Evolutionary conservation across 345 rosid genomes (phyloP), one percentile per base, ranked within the genome.

Genomic region (Brassica rapa): DNA sequence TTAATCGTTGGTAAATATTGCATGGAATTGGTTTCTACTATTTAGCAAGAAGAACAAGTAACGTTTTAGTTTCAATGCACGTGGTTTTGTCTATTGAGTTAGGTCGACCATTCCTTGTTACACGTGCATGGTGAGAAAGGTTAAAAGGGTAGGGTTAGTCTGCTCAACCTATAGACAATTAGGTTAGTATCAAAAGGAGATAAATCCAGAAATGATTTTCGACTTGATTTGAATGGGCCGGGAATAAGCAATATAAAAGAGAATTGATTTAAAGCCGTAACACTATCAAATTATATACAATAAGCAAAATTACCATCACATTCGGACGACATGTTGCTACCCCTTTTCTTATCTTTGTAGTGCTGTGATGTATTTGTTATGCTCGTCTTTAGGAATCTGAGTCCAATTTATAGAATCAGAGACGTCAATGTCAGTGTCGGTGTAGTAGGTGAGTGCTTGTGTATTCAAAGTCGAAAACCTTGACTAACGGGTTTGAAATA

Each of bases 371-470:
- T 60, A 5, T 46, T 60, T 32, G 74, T 0, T 43, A 60, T 76
- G 65, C 37, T 65, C 37, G 24, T 12, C 32, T 59, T 25, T 7
- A 11, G 3, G 33, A 41, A 21, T 16, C n/a, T 21, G 33, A 30
- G 63, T 69, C 62, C n/a, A 4, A 62, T 77, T 33, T 77, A 77
- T 77, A 77, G 75, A 70, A 24, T 24, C 27, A 8, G 51, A 68
- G 43, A 68, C 5, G 43, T 41, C 24, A 11, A 15, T 56, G 33
- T 43, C 71, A 7, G 35, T 59, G 73, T 57, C 37, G 79, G 60
- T 75, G 33, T 21, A 11, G 63, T 74, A 51, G 78, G 27, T 55
- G 65, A 55, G 57, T 16, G 43, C n/a, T 56, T 56, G 9, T 6
- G 27, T 0, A 68, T 43, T 68, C 27, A 61, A 69, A 76, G 62